Base-by-base conservation (phyloP, 2,329 filamentous ascomycete genomes). In the Helicocarpus griseus region DNA sequence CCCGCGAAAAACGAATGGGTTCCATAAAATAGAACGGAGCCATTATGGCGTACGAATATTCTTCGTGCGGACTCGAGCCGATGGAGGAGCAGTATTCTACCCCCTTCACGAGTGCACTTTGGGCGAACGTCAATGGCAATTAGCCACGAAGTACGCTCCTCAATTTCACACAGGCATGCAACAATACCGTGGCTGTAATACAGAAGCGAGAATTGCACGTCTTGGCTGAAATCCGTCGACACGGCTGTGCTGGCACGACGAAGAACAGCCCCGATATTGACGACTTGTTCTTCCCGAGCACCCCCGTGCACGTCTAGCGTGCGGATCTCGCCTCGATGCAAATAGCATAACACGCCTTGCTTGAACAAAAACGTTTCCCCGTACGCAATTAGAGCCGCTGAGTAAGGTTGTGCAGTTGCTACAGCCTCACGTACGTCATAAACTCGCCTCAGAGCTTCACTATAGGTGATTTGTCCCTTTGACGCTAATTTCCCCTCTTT, bases 41-140 rank as follows among this genome's bases (percentile, higher is more conserved):
- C 59, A 53, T 81, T 80, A 55, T 87, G 85, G 8, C 85, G 78
- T 2, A 85, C 83, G 63, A 89, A 87, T 1, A 89, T 66, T 54
- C 78, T 81, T 26, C 73, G 68, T 2, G 71, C 72, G 24, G 75
- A 76, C 14, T 69, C 60, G 38, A 82, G 65, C 44, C 52, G 66
- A 29, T 63, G 63, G 13, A 63, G 65, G 11, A 75, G 64, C 2
- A 79, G 59, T 14, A 81, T 55, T 22, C 67, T 61, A 24, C 54
- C 60, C 17, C 44, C 50, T 13, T 53, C 53, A 14, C 49, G 52
- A 29, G 55, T 54, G 9, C 46, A 40, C 21, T 55, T 56, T 11
- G 26, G 58, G 4, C 49, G 61, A 58, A 75, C 63, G 51, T 76
- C 71, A 53, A 79, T 71, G 5, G 78, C 71, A 8, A 85, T 62